Evolutionary conservation across 169 alveolate species (phyloP).

Genomic region (Plasmodium vivax): DNA sequence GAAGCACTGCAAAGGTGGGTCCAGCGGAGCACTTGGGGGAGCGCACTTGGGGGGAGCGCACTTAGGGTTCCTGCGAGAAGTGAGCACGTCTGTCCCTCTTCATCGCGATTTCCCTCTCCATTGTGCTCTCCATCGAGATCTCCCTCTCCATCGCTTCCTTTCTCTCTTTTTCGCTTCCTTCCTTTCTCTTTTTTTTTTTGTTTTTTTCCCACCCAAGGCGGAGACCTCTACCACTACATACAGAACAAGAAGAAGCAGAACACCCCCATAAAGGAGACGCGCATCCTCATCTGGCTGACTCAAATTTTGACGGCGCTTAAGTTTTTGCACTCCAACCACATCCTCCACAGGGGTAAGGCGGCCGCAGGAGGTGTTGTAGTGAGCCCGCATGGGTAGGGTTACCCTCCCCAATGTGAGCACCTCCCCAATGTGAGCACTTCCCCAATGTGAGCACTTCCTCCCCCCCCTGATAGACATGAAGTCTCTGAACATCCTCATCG

Average conservation of each 20-base stretch:
- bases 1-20: slow-evolving; percentile 92
- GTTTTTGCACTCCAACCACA: slow-evolving; percentile 88
- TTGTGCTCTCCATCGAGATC: too few species aligned
- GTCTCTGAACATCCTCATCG: slow-evolving; percentile 92
- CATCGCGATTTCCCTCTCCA: neutral
- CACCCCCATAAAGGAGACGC: slow-evolving; percentile 85
- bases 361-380: neutral
- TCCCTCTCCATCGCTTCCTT: too few species aligned
- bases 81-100: neutral
- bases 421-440: too few species aligned
- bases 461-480: slow-evolving; percentile 82
- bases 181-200: neutral
- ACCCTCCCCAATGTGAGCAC: too few species aligned
- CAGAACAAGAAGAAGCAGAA: slow-evolving; percentile 77
- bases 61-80: neutral
- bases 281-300: slow-evolving; percentile 87
- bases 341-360: slow-evolving; percentile 90
- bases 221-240: slow-evolving; percentile 84
- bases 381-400: too few species aligned
- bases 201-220: slow-evolving; percentile 75
- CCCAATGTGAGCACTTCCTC: neutral
- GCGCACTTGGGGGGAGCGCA: neutral
- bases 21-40: slow-evolving; percentile 25
- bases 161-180: neutral
- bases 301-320: slow-evolving; percentile 88